A percentile compares a stretch with the other conserved stretches of the same genome.
Conservation (phyloP, 192 early-diverging fungal species). For the Mortierella claussenii region DNA sequence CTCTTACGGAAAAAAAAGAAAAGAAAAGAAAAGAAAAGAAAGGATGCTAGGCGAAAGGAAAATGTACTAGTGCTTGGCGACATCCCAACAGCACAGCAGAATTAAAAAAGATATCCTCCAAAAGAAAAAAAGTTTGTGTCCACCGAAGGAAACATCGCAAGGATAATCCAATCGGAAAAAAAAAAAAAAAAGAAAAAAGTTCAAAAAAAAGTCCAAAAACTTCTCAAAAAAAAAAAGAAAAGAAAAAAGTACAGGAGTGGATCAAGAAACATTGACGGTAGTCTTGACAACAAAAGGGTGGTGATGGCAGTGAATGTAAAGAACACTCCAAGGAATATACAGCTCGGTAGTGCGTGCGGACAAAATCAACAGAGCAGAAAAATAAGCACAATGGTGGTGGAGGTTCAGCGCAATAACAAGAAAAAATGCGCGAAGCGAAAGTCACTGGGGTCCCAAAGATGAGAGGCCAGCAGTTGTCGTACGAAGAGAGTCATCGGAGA, state of each 20-base stretch:
- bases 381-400: slow-evolving; percentile 14
- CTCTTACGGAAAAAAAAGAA: neutral
- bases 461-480: no score
- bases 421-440: slow-evolving; percentile 5
- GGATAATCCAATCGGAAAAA: slow-evolving; percentile 8
- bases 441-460: neutral
- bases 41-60: neutral
- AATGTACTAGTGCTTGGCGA: slow-evolving; percentile 4
- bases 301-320: slow-evolving; percentile 6
- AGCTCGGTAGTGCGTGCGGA: slow-evolving; percentile 11
- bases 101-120: slow-evolving; percentile 11
- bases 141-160: no score
- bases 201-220: neutral
- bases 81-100: slow-evolving; percentile 32
- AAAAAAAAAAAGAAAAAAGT: slow-evolving; percentile 3
- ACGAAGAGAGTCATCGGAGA: slow-evolving; percentile 4
- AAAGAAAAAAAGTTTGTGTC: slow-evolving; percentile 6
- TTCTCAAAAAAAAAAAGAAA: slow-evolving; percentile 3
- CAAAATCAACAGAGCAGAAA: slow-evolving; percentile 6
- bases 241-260: slow-evolving; percentile 5
- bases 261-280: neutral
- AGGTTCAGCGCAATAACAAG: neutral
- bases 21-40: slow-evolving; percentile 5
- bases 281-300: slow-evolving; percentile 15
- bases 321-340: slow-evolving; percentile 1